phyloP scores from a whole-genome alignment of 148 eudicot genomes.

The Vaccinium macrocarpon region DNA sequence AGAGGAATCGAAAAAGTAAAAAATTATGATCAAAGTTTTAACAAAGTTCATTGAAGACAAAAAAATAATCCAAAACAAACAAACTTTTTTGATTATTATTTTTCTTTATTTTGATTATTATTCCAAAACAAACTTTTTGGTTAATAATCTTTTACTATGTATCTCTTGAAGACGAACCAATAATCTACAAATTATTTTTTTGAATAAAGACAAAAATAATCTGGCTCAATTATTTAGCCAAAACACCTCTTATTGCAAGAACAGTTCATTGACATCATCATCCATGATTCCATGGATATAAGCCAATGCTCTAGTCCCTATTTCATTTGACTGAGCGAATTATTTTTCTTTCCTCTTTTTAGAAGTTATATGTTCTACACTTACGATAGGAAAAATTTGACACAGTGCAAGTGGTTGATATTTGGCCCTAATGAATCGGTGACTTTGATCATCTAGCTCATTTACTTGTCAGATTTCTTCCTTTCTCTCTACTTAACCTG shows the following conservation, averaged over 20 bases:
- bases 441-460: neutral
- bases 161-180: no score
- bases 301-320: neutral
- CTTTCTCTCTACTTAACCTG: neutral
- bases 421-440: neutral
- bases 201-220: no score
- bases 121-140: no score
- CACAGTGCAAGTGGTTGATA: neutral
- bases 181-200: no score
- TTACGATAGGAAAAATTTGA: neutral
- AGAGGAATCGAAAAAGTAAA: no score
- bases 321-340: neutral
- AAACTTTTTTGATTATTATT: no score
- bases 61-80: no score
- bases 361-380: neutral
- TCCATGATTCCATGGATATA: neutral
- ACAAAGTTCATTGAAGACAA: no score
- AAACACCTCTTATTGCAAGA: neutral
- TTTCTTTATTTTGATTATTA: no score
- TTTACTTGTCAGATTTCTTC: neutral
- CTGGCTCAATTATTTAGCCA: no score
- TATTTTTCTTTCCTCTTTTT: neutral
- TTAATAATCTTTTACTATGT: no score
- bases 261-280: neutral
- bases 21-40: no score